phyloP scores from a whole-genome alignment of 108 stramenopile species.

The Skeletonema potamos region DNA sequence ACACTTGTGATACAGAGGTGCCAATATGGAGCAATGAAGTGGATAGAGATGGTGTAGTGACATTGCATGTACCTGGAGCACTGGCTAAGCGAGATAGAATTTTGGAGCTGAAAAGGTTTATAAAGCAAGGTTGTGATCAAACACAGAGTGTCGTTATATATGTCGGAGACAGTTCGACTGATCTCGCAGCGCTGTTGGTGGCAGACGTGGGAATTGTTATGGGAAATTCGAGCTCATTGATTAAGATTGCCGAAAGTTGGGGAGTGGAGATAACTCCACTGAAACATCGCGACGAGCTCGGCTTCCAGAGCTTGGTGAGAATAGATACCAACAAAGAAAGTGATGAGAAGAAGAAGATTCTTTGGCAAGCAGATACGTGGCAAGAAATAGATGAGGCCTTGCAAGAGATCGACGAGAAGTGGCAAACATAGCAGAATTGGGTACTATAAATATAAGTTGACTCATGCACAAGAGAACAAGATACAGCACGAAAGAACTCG shows the following conservation, averaged over 20 bases:
- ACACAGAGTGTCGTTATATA: constrained; percentile 41
- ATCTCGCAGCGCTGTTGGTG: constrained; percentile 49
- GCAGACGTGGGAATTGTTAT: constrained; percentile 61
- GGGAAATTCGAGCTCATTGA: constrained; percentile 40
- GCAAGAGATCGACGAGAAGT: constrained; percentile 26
- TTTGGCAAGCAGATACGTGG: constrained; percentile 37
- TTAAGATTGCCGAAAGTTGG: constrained; percentile 35
- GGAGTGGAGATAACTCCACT: constrained; percentile 37
- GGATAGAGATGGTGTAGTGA: constrained; percentile 43
- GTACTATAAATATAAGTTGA: too few relatives aligned
- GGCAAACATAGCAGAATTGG: neutral
- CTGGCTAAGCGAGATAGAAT: constrained; percentile 51
- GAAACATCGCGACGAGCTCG: constrained; percentile 16
- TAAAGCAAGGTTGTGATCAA: constrained; percentile 3
- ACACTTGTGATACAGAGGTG: constrained; percentile 35
- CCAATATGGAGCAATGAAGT: constrained; percentile 64
- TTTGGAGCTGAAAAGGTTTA: constrained; percentile 22
- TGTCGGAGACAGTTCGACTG: constrained; percentile 62
- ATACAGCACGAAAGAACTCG: too few relatives aligned
- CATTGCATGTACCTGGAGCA: constrained; percentile 54
- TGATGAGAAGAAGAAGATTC: neutral
- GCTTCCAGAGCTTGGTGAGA: constrained; percentile 3
- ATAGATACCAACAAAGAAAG: neutral
- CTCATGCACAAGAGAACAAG: too few relatives aligned
- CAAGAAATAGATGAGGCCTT: constrained; percentile 37